These are phyloP conservation scores for Colletotrichum falcatum DNA, from an alignment of 2,329 filamentous ascomycete species.

Conservation along the genomic window DNA sequence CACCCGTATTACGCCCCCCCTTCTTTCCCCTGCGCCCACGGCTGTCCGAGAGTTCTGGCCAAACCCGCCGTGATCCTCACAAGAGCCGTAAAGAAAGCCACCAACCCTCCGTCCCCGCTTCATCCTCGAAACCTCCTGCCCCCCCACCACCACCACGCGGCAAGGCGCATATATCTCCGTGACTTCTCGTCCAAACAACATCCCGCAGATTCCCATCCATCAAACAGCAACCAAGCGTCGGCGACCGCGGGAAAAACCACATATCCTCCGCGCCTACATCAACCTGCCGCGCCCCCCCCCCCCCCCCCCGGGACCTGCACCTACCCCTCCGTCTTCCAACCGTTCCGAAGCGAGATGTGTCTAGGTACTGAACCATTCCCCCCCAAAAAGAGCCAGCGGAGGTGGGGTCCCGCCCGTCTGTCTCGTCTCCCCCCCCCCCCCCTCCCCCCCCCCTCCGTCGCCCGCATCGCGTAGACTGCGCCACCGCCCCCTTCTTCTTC, in stretches of 20 bases:
- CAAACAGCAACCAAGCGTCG: background rate
- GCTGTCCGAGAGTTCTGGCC: background rate
- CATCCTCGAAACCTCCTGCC: background rate
- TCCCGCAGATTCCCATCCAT: background rate
- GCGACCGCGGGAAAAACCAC: background rate
- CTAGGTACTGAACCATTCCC: background rate
- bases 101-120: background rate
- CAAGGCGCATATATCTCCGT: constrained; percentile 6
- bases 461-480: background rate
- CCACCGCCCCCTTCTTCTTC: background rate
- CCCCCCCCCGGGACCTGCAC: too few species aligned
- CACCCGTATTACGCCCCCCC: too few species aligned
- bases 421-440: background rate
- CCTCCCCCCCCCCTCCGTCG: too few species aligned
- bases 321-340: constrained; percentile 3
- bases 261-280: background rate
- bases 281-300: background rate
- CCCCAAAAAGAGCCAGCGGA: background rate
- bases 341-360: background rate
- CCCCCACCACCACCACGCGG: too few species aligned
- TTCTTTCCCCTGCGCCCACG: background rate
- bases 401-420: too few species aligned
- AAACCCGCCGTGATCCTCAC: background rate
- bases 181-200: constrained; percentile 18
- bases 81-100: background rate